Base-by-base conservation (phyloP, 1,284 basidiomycete genomes). In the Malassezia caprae region DNA sequence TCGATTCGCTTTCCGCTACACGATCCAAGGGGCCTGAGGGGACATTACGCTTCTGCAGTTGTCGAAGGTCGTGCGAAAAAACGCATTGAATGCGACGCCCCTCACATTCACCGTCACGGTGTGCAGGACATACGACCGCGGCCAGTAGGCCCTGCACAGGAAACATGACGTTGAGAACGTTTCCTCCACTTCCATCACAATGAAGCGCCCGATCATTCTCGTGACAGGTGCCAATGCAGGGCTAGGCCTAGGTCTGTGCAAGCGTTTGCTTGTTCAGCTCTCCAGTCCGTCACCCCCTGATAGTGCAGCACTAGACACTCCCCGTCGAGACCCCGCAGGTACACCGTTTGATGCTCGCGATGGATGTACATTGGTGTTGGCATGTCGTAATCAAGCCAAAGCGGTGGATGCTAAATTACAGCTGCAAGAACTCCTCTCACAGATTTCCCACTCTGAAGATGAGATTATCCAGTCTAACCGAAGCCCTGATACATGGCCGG, bases 371-470 rank as follows among this genome's bases (percentile, higher is more conserved):
- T 48, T 75, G 37, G 43, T 75, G 37, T 63, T 75, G 6, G 73
- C 73, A 12, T 73, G 71, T 48, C 65, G 73, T 3, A 75, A 75
- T 40, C 62, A 68, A 24, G 65, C 72, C 56, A 73, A 73, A 44
- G 73, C 74, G 12, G 66, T 69, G 53, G 61, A 66, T 40, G 73
- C 72, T 1, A 46, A 65, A 28, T 47, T 50, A 24, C 59, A 68
- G 34, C 65, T 76, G 23, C 44, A 67, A 41, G 51, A 56, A 34
- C 53, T 69, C 21, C 53, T 72, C 37, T 52, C 59, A 26, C 63
- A 60, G 50, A 57, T 72, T 8, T 21, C 17, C 12, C n/a, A 24
- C 11, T n/a, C 24, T 15, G 46, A 44, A 1, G 50, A 48, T 11
- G 47, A 39, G 6, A 12, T 19, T 17, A 27, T 43, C 6, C 31